Base-by-base conservation (phyloP, 805 yeast species). In the Saturnispora gosingensis region DNA sequence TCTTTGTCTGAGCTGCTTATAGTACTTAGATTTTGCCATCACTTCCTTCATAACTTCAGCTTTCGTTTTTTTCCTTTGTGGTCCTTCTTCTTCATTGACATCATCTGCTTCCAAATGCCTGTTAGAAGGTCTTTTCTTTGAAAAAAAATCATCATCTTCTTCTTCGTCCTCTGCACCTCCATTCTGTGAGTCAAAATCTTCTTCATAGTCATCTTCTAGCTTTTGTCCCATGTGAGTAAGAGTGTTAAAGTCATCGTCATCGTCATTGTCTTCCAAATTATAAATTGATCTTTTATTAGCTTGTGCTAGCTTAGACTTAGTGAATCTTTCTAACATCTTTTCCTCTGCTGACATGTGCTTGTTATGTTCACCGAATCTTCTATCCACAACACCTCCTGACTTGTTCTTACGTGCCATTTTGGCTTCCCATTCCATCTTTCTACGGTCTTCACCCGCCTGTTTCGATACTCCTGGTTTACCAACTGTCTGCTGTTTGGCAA, bases 311-410 rank as follows among this genome's bases (percentile, higher is more conserved):
- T 86, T 77, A 71, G 91, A 98, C 52, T 83, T 80, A 4, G 97
- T 87, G 72, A 88, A 93, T 71, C 99, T 82, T 63, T 85, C 96
- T 69, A 93, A 77, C 96, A 89, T 89, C 67, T 85, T 88, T 59
- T 93, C 97, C 67, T 93, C 98, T 11, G 82, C 82, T n/a, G 84
- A 78, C 72, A 93, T 62, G 46, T 72, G 67, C 7, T 72, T 66
- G 66, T 88, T 83, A 56, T 78, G 77, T 63, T 93, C 99, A 65
- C 99, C 99, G 67, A 93, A 91, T 69, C 97, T 80, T 58, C 89
- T 77, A 72, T 93, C 99, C 2, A 81, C 66, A 13, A 93, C 62
- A 2, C 87, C 88, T 49, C 97, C 97, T 38, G 75, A 80, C 64
- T 78, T 85, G 58, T 87, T 85, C 60, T 82, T 80, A 48, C 73